Evolutionary conservation across 805 yeast genomes (phyloP).

Genomic region (Saturnispora kantuleensis): DNA sequence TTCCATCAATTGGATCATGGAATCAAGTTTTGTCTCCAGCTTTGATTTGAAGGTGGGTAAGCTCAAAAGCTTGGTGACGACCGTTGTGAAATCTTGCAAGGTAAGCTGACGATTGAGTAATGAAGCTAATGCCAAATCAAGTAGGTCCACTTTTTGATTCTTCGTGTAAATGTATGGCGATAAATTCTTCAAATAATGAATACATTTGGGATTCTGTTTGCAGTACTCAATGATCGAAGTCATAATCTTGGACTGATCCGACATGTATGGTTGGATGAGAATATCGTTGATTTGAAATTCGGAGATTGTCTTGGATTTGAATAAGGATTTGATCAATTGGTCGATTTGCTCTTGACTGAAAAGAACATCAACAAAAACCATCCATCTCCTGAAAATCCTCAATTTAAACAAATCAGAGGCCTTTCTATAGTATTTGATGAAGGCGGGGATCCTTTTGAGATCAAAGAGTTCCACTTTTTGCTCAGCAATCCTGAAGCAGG

Average conservation of each 20-base stretch:
- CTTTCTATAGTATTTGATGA: slow-evolving; percentile 20
- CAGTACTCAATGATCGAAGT: slow-evolving; percentile 13
- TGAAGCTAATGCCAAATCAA: slow-evolving; percentile 14
- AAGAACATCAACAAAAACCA: slow-evolving; percentile 34
- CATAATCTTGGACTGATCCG: slow-evolving; percentile 38
- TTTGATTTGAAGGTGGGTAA: slow-evolving; percentile 46
- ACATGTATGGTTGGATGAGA: slow-evolving; percentile 31
- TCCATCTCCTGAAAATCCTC: slow-evolving; percentile 44
- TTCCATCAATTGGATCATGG: slow-evolving; percentile 12
- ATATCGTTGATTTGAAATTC: slow-evolving; percentile 16
- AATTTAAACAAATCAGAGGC: slow-evolving; percentile 12
- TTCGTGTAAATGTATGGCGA: slow-evolving; percentile 42
- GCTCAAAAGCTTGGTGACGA: slow-evolving; percentile 28
- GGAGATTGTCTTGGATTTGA: slow-evolving; percentile 16
- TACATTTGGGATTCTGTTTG: neutral
- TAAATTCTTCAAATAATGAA: slow-evolving; percentile 17
- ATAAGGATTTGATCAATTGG: slow-evolving; percentile 23
- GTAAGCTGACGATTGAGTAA: neutral
- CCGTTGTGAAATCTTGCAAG: slow-evolving; percentile 16
- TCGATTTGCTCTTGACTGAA: slow-evolving; percentile 24
- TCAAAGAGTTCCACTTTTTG: slow-evolving; percentile 21
- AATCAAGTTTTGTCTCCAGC: slow-evolving; percentile 31
- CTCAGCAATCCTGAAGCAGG: slow-evolving; percentile 36
- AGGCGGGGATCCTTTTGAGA: slow-evolving; percentile 13
- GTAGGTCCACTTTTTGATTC: slow-evolving; percentile 27